These are phyloP conservation scores for Termitomyces bulborhizus DNA, from an alignment of 768 basidiomycete species.

Conservation along the genomic window DNA sequence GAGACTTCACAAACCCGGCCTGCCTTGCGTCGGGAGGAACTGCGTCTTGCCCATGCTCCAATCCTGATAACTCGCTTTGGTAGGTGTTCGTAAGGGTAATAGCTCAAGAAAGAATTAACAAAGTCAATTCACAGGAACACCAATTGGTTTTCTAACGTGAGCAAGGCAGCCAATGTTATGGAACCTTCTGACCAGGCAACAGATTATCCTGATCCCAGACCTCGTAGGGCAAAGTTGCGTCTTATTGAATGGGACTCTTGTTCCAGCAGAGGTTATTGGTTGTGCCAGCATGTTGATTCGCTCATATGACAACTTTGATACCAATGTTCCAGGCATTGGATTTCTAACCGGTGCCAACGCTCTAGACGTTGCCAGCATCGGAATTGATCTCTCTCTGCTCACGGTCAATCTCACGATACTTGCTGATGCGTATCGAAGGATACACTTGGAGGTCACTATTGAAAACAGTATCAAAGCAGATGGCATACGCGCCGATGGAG, in stretches of 20 bases:
- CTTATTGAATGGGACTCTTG: constrained; percentile 42
- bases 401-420: constrained; percentile 39
- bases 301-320: constrained; percentile 31
- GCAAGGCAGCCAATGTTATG: not conserved
- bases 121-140: constrained; percentile 41
- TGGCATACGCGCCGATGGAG: constrained; percentile 52
- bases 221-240: constrained; percentile 52
- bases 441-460: constrained; percentile 50
- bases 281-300: constrained; percentile 48
- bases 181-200: not conserved
- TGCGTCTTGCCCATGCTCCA: constrained; percentile 46
- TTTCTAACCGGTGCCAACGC: constrained; percentile 60
- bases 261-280: constrained; percentile 30
- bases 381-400: constrained; percentile 44
- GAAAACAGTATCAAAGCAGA: constrained; percentile 43
- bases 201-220: constrained; percentile 59
- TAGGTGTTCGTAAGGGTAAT: constrained; percentile 10
- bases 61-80: constrained; percentile 38
- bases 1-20: constrained; percentile 47
- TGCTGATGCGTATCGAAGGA: constrained; percentile 40
- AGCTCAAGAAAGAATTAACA: not conserved
- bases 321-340: constrained; percentile 30
- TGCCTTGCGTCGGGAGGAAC: constrained; percentile 55
- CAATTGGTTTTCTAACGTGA: constrained; percentile 61
- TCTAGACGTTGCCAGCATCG: constrained; percentile 58